Evolutionary conservation across 164 flowering plant species (phyloP).

Genomic region (Paratinospora sagittata): DNA sequence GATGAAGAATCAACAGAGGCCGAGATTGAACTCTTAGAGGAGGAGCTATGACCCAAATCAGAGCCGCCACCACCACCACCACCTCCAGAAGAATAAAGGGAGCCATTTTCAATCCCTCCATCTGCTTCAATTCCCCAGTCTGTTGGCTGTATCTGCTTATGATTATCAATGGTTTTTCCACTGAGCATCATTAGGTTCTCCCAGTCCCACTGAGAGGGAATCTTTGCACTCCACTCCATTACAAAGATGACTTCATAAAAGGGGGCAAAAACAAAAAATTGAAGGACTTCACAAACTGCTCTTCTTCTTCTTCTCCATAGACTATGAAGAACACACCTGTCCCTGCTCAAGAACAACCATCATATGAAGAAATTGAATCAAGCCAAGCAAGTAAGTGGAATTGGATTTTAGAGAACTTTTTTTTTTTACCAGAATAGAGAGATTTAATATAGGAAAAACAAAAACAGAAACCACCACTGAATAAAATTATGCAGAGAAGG

Average conservation of each 20-base stretch:
- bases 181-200: slow-evolving; percentile 33
- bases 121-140: slow-evolving; percentile 51
- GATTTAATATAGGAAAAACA: too few species aligned
- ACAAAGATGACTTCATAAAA: slow-evolving; percentile 15
- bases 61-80: slow-evolving; percentile 46
- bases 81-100: slow-evolving; percentile 40
- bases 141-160: slow-evolving; percentile 26
- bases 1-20: slow-evolving; percentile 59
- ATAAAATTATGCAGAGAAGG: too few species aligned
- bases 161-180: slow-evolving; percentile 30
- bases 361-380: too few species aligned
- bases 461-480: too few species aligned
- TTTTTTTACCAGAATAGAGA: too few species aligned
- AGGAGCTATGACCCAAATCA: slow-evolving; percentile 44
- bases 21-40: slow-evolving; percentile 61
- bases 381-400: too few species aligned
- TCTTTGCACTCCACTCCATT: slow-evolving; percentile 52
- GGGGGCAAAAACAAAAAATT: too few species aligned
- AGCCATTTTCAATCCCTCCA: slow-evolving; percentile 44
- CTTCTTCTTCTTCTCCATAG: not conserved
- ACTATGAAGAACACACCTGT: not conserved
- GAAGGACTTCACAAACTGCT: slow-evolving; percentile 10
- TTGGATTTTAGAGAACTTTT: too few species aligned
- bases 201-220: slow-evolving; percentile 52
- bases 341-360: not conserved